phyloP scores from a whole-genome alignment of 2,329 filamentous ascomycete species.

The Colletotrichum tropicicola region DNA sequence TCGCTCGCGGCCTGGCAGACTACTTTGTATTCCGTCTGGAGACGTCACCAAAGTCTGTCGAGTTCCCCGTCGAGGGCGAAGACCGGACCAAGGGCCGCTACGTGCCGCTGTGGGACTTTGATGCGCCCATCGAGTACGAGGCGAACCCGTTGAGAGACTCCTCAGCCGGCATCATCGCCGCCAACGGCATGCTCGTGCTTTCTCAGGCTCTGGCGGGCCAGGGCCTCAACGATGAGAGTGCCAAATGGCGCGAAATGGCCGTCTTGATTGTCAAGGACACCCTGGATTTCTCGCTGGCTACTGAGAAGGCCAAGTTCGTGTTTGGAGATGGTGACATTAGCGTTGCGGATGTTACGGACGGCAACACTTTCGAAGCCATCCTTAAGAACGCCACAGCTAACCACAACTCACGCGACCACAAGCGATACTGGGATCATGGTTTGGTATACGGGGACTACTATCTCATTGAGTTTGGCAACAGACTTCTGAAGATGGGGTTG shows the following conservation, averaged over 20 bases:
- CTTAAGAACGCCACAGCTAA: conserved; percentile 45
- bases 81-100: conserved; percentile 34
- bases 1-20: conserved; percentile 54
- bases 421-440: conserved; percentile 47
- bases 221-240: conserved; percentile 25
- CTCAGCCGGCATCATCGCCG: conserved; percentile 49
- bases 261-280: conserved; percentile 41
- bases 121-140: conserved; percentile 49
- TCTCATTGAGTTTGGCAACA: conserved; percentile 55
- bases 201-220: conserved; percentile 41
- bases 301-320: conserved; percentile 30
- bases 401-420: conserved; percentile 40
- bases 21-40: conserved; percentile 57
- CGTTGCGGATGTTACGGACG: conserved; percentile 16
- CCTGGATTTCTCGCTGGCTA: conserved; percentile 36
- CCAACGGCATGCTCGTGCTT: conserved; percentile 51
- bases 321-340: neutral
- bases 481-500: conserved; percentile 45
- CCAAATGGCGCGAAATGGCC: conserved; percentile 38
- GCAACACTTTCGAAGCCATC: conserved; percentile 40
- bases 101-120: conserved; percentile 54
- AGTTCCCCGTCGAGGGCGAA: conserved; percentile 33
- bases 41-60: conserved; percentile 40
- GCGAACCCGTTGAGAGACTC: conserved; percentile 42
- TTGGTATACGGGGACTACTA: conserved; percentile 61